Percentiles rank a stretch among this genome's conserved stretches.
Conservation (phyloP, 768 basidiomycete species). For the Scleroderma citrinum region DNA sequence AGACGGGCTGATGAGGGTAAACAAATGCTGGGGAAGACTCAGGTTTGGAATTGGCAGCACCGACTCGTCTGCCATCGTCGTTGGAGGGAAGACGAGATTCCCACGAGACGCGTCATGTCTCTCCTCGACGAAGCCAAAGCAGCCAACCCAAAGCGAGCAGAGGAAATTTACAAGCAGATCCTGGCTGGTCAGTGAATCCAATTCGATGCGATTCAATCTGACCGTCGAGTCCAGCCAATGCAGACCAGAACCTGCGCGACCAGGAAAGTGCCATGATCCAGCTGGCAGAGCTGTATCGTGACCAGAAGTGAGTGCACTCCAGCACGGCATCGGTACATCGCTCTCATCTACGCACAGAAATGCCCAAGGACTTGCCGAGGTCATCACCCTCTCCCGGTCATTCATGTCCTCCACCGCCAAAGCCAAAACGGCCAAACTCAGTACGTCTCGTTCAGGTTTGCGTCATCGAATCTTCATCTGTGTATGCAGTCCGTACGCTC, state of each 20-base stretch:
- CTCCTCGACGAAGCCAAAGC: slow-evolving; percentile 46
- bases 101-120: slow-evolving; percentile 16
- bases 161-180: slow-evolving; percentile 70
- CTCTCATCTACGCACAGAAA: slow-evolving; percentile 47
- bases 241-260: slow-evolving; percentile 59
- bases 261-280: slow-evolving; percentile 84
- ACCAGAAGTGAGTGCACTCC: slow-evolving; percentile 58
- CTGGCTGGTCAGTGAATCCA: slow-evolving; percentile 34
- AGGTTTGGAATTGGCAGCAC: slow-evolving; percentile 87
- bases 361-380: slow-evolving; percentile 76
- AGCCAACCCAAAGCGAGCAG: slow-evolving; percentile 55
- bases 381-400: slow-evolving; percentile 74
- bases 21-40: slow-evolving; percentile 71
- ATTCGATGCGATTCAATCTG: background rate
- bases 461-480: background rate
- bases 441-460: no score
- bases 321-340: background rate
- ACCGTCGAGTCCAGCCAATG: slow-evolving; percentile 19
- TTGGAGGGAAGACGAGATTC: background rate
- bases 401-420: slow-evolving; percentile 96
- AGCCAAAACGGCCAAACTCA: slow-evolving; percentile 95
- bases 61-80: slow-evolving; percentile 72
- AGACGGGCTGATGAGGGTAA: slow-evolving; percentile 58
- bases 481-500: slow-evolving; percentile 73
- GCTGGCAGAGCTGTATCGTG: slow-evolving; percentile 82